These are phyloP conservation scores for Yamadazyma olivae DNA, from an alignment of 805 yeast species.

Conservation along the genomic window DNA sequence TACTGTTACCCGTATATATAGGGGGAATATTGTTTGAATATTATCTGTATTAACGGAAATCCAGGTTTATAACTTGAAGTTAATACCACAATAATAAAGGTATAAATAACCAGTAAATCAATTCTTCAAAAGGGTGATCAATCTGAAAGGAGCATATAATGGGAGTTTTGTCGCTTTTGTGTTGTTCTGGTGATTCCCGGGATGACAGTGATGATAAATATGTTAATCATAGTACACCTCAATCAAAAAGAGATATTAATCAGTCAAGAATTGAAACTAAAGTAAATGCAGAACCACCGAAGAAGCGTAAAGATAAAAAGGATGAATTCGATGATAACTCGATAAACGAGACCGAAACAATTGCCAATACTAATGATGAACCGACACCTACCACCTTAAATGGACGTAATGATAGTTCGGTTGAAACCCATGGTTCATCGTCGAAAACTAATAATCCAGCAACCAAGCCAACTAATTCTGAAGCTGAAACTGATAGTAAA, in stretches of 20 bases:
- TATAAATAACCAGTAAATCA: too few relatives aligned
- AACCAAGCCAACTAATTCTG: conserved; percentile 1
- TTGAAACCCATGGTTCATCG: conserved; percentile 7
- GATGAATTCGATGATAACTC: conserved; percentile 39
- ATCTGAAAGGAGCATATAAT: too few relatives aligned
- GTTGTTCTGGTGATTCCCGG: conserved; percentile 35
- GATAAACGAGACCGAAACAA: conserved; percentile 40
- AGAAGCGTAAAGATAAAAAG: conserved; percentile 21
- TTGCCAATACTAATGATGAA: conserved; percentile 25
- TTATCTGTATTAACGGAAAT: too few relatives aligned
- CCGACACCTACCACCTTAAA: conserved; percentile 7
- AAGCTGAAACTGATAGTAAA: background rate
- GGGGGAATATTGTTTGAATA: too few relatives aligned
- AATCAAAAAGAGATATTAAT: conserved; percentile 1
- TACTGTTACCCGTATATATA: too few relatives aligned
- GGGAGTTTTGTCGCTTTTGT: conserved; percentile 22
- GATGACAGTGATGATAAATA: conserved; percentile 31
- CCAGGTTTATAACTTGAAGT: too few relatives aligned
- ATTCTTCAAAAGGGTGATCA: too few relatives aligned
- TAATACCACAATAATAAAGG: too few relatives aligned
- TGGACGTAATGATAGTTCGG: conserved; percentile 3
- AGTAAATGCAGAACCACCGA: conserved; percentile 1
- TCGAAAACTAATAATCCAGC: background rate
- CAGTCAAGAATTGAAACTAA: background rate
- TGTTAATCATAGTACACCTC: conserved; percentile 8